phyloP scores from a whole-genome alignment of 768 basidiomycete species.

The Coprinopsis marcescibilis region DNA sequence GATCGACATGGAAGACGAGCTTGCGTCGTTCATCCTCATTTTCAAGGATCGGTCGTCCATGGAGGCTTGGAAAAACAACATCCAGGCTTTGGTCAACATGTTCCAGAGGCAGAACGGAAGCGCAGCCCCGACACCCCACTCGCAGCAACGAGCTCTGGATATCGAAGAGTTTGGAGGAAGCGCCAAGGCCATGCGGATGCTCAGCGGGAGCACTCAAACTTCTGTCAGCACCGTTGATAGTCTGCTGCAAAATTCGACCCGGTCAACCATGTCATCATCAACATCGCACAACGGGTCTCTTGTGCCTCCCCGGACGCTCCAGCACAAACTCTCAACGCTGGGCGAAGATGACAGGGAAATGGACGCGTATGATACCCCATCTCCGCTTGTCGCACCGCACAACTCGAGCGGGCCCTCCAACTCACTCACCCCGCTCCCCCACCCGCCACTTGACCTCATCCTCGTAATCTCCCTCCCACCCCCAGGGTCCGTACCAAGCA shows the following conservation, averaged over 20 bases:
- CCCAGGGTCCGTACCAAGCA: constrained; percentile 62
- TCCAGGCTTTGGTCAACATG: constrained; percentile 69
- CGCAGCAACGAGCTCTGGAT: constrained; percentile 38
- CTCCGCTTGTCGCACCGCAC: constrained; percentile 65
- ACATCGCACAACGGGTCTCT: constrained; percentile 60
- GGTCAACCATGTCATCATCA: constrained; percentile 69
- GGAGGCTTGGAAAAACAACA: constrained; percentile 83
- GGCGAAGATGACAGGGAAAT: constrained; percentile 56
- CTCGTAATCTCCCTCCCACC: constrained; percentile 86
- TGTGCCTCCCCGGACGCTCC: constrained; percentile 27
- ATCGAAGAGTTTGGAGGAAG: constrained; percentile 78
- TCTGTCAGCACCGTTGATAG: constrained; percentile 63
- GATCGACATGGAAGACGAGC: constrained; percentile 96
- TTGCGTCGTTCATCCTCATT: constrained; percentile 93
- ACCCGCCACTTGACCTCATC: constrained; percentile 88
- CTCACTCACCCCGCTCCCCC: constrained; percentile 73
- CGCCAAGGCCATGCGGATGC: constrained; percentile 70
- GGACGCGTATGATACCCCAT: constrained; percentile 45
- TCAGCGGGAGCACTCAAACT: constrained; percentile 69
- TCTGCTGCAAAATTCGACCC: constrained; percentile 57
- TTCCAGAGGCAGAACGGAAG: constrained; percentile 54
- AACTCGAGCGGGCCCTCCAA: constrained; percentile 72
- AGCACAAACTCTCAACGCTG: constrained; percentile 56
- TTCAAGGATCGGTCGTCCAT: constrained; percentile 89
- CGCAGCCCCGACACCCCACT: constrained; percentile 22